Evolutionary conservation across 768 basidiomycete species (phyloP).

Genomic region (Boletus reticuloceps): DNA sequence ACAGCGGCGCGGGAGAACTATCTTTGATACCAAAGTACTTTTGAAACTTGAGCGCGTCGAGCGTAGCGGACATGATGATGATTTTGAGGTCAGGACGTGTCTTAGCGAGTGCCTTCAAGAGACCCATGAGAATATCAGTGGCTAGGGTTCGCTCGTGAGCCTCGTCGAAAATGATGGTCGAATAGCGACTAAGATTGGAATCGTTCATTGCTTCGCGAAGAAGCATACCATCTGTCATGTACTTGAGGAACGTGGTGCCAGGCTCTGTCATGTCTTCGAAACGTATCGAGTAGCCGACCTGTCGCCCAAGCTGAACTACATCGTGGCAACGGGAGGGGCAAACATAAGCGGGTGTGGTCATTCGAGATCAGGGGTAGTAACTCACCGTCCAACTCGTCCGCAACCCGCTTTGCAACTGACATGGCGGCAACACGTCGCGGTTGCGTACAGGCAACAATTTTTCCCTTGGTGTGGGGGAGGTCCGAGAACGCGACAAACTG

Average conservation of each 20-base stretch:
- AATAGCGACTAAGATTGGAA: conserved; percentile 82
- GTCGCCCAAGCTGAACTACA: conserved; percentile 84
- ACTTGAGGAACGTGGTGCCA: conserved; percentile 94
- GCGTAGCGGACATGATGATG: conserved; percentile 97
- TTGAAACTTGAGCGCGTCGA: conserved; percentile 96
- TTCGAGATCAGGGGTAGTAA: not conserved
- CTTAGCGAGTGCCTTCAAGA: conserved; percentile 82
- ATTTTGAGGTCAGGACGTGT: conserved; percentile 88
- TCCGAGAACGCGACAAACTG: conserved; percentile 96
- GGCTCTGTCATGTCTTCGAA: conserved; percentile 86
- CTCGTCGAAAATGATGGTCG: conserved; percentile 97
- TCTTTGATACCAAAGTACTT: conserved; percentile 74
- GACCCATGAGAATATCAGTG: conserved; percentile 97
- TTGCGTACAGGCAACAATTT: conserved; percentile 95
- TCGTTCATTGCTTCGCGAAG: conserved; percentile 99
- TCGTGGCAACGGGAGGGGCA: conserved; percentile 1
- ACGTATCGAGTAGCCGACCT: conserved; percentile 97
- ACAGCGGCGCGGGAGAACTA: conserved; percentile 60
- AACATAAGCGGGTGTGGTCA: conserved; percentile 1
- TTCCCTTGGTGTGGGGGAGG: conserved; percentile 84
- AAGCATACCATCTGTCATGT: conserved; percentile 99
- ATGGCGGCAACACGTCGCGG: conserved; percentile 96
- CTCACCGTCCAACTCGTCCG: conserved; percentile 98
- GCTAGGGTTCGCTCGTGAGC: conserved; percentile 98
- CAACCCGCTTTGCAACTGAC: conserved; percentile 97